Evolutionary conservation across 768 basidiomycete genomes (phyloP), one percentile per base, ranked within the genome.

Genomic region (Hortiboletus campestris): DNA sequence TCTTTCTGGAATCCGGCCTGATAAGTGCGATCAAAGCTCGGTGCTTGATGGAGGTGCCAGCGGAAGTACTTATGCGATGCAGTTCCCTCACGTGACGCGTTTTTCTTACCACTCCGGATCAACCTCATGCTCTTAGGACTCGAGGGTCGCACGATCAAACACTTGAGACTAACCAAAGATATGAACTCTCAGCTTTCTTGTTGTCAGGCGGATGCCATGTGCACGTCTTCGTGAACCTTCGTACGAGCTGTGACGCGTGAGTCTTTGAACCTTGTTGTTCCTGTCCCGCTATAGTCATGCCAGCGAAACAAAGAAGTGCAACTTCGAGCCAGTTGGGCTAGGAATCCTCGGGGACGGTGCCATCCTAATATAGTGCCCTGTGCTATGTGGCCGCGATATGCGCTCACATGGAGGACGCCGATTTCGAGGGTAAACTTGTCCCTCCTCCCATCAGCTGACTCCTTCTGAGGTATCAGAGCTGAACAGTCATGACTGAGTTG

Each of bases 1-100:
- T 57, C 56, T 35, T 55, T 40, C 29, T 56, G 55, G 53, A 39
- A 59, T 55, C 46, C 42, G 31, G 45, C 55, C 54, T 48, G 48
- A 68, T 59, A 63, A 57, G 68, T 65, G 57, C 48, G 32, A 53
- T 40, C 51, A 56, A 58, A 50, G 55, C 53, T 60, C 40, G n/a
- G 38, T 67, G 46, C 55, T 59, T 43, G 38, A 41, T 41, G 39
- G 45, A 34, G 40, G 39, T 49, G 46, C 41, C 36, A 51, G 36
- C 51, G 31, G 10, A 28, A 49, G 46, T 35, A 46, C 31, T 45
- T 25, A 43, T 28, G 39, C 34, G 51, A 51, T 31, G 49, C 41
- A 46, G 40, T 36, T 38, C 7, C 22, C 29, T 43, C 63, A 64
- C 62, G 50, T 60, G 65, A 52, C 46, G 29, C 46, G 11, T 49